Percentiles rank a stretch among this genome's conserved stretches.
phyloP scores from a whole-genome alignment of 192 early-diverging fungal species.

The Podila clonocystis region DNA sequence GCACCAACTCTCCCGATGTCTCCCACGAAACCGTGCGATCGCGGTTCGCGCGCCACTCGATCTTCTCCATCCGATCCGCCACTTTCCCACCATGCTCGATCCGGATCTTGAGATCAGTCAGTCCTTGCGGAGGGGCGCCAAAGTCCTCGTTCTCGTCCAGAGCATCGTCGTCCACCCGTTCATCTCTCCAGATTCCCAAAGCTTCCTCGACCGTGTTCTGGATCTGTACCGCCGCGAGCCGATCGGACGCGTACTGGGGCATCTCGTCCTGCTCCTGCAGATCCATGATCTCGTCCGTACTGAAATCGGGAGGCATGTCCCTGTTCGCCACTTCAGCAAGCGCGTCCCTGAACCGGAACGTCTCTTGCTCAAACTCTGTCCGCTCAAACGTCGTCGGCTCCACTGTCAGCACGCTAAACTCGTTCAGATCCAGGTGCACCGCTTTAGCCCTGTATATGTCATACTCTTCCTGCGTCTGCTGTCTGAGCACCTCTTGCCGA shows the following conservation, averaged over 20 bases:
- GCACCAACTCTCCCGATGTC: neutral
- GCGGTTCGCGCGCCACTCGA: conserved; percentile 31
- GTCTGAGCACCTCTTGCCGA: neutral
- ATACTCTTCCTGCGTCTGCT: neutral
- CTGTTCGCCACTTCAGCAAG: neutral
- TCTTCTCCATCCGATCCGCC: neutral
- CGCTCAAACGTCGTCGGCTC: conserved; percentile 8
- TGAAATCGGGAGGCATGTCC: conserved; percentile 11
- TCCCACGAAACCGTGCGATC: conserved; percentile 33
- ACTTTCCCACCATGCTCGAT: conserved; percentile 19
- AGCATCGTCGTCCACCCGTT: neutral
- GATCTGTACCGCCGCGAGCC: neutral
- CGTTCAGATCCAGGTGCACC: too few relatives aligned
- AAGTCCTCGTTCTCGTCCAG: conserved; percentile 10
- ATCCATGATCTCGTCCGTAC: conserved; percentile 1
- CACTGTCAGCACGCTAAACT: too few relatives aligned
- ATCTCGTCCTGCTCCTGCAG: conserved; percentile 3
- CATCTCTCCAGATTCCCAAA: neutral
- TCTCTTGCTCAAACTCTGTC: conserved; percentile 8
- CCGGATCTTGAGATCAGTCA: conserved; percentile 3
- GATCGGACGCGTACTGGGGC: neutral
- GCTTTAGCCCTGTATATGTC: too few relatives aligned
- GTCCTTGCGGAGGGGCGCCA: neutral
- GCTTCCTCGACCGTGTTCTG: neutral
- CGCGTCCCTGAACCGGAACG: conserved; percentile 20